These are phyloP conservation scores for Aspergillus olivimuriae DNA, from an alignment of 495 filamentous ascomycete species.

Conservation along the genomic window DNA sequence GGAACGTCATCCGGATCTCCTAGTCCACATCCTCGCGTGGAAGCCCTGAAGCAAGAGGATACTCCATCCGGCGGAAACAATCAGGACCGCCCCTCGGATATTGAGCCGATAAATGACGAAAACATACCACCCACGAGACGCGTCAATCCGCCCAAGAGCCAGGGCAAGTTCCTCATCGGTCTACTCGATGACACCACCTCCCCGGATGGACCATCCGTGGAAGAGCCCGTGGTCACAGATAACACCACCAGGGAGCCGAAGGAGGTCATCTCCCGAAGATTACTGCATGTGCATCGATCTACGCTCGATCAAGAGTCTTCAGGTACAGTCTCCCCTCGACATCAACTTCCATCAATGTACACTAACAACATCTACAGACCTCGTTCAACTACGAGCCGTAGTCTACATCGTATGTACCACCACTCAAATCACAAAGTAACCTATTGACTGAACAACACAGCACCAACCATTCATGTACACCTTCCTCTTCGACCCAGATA, in stretches of 20 bases:
- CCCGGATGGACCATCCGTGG: conserved; percentile 11
- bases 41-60: conserved; percentile 15
- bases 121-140: not conserved
- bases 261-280: conserved; percentile 42
- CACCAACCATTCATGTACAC: conserved; percentile 87
- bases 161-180: conserved; percentile 66
- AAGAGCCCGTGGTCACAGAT: conserved; percentile 20
- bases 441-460: too few species aligned
- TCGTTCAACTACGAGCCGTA: conserved; percentile 59
- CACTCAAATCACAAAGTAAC: too few species aligned
- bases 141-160: conserved; percentile 4
- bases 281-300: conserved; percentile 39
- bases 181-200: conserved; percentile 56
- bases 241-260: conserved; percentile 18
- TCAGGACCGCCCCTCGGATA: conserved; percentile 1
- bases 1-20: conserved; percentile 32
- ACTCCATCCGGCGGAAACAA: not conserved
- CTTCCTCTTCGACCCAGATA: conserved; percentile 72
- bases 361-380: conserved; percentile 3
- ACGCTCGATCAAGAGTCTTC: conserved; percentile 11
- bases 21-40: conserved; percentile 17
- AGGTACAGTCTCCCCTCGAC: conserved; percentile 5
- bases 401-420: conserved; percentile 49
- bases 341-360: not conserved
- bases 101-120: not conserved